Evolutionary conservation across 2,329 filamentous ascomycete genomes (phyloP).

Genomic region (Cytospora piceae): DNA sequence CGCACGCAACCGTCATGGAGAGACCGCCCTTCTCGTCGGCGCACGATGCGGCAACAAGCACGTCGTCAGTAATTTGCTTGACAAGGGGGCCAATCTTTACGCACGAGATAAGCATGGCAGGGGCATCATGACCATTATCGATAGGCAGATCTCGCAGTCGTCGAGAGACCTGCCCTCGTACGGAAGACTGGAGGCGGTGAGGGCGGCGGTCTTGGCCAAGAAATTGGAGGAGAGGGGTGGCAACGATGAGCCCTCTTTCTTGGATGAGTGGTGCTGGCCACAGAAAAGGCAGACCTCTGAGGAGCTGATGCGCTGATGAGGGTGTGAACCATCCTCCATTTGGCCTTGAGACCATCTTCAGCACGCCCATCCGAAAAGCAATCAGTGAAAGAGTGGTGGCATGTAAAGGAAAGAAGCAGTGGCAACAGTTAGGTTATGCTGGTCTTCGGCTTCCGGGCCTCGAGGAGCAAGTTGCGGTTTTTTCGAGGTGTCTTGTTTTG

Average conservation of each 20-base stretch:
- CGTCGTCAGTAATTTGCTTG: conserved; percentile 51
- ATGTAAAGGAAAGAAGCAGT: too few relatives aligned
- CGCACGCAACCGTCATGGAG: conserved; percentile 56
- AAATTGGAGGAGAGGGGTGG: conserved; percentile 20
- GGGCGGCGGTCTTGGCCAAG: conserved; percentile 24
- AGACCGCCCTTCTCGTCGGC: conserved; percentile 59
- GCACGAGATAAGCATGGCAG: conserved; percentile 49
- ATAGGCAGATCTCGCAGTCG: conserved; percentile 41
- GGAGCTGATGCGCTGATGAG: neutral
- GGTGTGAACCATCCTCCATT: neutral
- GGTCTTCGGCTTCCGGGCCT: too few relatives aligned
- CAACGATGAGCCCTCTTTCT: conserved; percentile 21
- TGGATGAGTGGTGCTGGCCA: conserved; percentile 26
- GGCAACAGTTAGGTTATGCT: too few relatives aligned
- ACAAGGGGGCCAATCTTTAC: conserved; percentile 52
- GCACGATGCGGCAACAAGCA: conserved; percentile 57
- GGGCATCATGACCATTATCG: conserved; percentile 51
- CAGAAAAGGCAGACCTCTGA: neutral
- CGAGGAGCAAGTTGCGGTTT: too few relatives aligned
- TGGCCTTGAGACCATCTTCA: neutral
- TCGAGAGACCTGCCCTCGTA: conserved; percentile 17
- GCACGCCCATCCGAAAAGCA: too few relatives aligned
- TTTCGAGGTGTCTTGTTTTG: too few relatives aligned
- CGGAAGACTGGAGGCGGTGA: conserved; percentile 26
- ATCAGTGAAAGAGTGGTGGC: too few relatives aligned